These are phyloP conservation scores for Xylaria sp. DNA, from an alignment of 2,329 filamentous ascomycete species.

Conservation along the genomic window DNA sequence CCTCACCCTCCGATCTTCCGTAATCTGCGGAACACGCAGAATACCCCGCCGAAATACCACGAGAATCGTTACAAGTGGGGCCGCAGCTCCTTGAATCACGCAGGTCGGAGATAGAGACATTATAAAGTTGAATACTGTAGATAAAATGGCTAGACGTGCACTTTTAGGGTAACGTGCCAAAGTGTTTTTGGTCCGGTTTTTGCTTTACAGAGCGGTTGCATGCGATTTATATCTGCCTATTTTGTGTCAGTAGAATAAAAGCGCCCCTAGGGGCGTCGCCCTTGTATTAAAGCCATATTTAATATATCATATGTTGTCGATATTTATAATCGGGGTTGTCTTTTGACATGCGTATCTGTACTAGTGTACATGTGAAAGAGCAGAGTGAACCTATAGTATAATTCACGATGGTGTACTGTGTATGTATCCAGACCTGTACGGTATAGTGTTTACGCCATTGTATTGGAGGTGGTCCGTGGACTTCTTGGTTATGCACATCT, in stretches of 20 bases:
- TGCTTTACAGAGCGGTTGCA: background rate
- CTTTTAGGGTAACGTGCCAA: background rate
- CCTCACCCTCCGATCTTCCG: background rate
- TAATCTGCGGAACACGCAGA: conserved; percentile 6
- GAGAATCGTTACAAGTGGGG: background rate
- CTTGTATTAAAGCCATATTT: no score
- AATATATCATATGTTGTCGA: background rate
- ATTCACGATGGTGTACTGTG: background rate
- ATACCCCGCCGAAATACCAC: background rate
- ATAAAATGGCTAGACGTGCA: background rate
- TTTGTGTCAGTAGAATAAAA: no score
- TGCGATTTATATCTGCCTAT: background rate
- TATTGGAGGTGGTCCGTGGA: background rate
- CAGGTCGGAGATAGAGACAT: background rate
- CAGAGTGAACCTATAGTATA: background rate
- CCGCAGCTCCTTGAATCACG: background rate
- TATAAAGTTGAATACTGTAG: background rate
- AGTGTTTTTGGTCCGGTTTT: background rate
- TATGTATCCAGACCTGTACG: background rate
- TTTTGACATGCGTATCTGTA: background rate
- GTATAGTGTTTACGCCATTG: background rate
- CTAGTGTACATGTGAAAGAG: background rate
- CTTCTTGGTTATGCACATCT: background rate
- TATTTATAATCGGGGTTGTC: no score
- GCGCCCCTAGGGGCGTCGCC: no score